Evolutionary conservation across 2,329 filamentous ascomycete genomes (phyloP).

Genomic region (Botrytis squamosa): DNA sequence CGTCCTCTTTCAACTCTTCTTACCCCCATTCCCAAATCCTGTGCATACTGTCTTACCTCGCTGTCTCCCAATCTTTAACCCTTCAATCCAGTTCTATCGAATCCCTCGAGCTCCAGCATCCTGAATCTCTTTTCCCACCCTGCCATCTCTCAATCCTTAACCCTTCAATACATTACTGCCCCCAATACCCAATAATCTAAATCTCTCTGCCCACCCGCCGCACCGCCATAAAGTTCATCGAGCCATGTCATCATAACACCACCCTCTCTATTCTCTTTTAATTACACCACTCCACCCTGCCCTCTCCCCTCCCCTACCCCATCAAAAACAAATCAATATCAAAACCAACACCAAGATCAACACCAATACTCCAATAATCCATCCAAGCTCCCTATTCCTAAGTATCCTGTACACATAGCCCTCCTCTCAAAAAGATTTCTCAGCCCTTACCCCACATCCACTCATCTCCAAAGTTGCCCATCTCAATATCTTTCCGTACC

Average conservation of each 20-base stretch:
- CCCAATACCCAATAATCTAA: not conserved
- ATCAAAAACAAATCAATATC: no score
- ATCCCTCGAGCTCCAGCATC: rapidly evolving
- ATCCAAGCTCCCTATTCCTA: no score
- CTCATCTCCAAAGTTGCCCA: no score
- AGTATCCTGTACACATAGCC: not conserved
- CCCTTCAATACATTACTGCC: rapidly evolving
- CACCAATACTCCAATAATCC: no score
- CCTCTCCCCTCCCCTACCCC: not conserved
- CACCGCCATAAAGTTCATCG: not conserved
- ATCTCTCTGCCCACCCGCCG: rapidly evolving
- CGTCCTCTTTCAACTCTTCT: not conserved
- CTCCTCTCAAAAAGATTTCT: rapidly evolving
- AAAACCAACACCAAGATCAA: not conserved
- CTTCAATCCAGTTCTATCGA: no score
- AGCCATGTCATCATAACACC: not conserved
- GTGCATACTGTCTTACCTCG: not conserved
- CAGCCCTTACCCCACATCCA: not conserved
- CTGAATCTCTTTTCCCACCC: not conserved
- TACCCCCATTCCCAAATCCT: not conserved
- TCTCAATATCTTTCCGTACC: no score
- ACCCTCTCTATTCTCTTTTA: not conserved
- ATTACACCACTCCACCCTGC: not conserved
- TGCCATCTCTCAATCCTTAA: no score
- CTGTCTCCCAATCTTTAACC: not conserved